Percentiles rank a stretch among this genome's conserved stretches.
Conservation (phyloP, 1,284 basidiomycete genomes). For the Ustanciosporium gigantosporum region DNA sequence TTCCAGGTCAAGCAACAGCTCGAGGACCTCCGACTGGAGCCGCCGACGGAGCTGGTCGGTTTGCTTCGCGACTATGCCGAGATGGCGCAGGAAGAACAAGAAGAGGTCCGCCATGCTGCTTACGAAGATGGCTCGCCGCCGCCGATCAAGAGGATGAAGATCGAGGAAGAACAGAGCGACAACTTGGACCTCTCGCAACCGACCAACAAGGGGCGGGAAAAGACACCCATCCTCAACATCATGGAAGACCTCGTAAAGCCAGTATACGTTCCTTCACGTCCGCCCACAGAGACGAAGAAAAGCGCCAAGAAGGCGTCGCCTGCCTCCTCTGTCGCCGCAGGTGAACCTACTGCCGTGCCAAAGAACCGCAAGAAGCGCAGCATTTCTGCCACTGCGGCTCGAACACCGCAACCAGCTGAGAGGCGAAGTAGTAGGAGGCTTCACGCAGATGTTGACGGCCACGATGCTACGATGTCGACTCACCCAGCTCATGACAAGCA, state of each 20-base stretch:
- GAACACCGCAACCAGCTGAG: constrained; percentile 6
- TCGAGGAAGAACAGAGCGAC: constrained; percentile 8
- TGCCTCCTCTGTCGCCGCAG: not conserved
- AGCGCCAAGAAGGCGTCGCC: not conserved
- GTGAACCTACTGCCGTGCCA: not conserved
- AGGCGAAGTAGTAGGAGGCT: constrained; percentile 23
- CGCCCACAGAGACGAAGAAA: not conserved
- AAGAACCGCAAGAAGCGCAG: constrained; percentile 22
- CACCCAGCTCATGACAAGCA: not conserved
- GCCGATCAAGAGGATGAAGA: constrained; percentile 12
- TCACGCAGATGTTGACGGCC: constrained; percentile 2
- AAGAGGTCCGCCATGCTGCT: constrained; percentile 19
- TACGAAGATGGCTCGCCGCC: constrained; percentile 16
- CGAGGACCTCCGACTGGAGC: constrained; percentile 34
- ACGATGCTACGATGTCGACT: not conserved
- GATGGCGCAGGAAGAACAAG: constrained; percentile 7
- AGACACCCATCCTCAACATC: constrained; percentile 18
- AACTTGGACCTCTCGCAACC: not conserved
- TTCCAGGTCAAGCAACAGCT: constrained; percentile 3
- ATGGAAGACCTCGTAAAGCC: constrained; percentile 43
- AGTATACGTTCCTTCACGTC: constrained; percentile 16
- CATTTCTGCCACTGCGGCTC: constrained; percentile 1
- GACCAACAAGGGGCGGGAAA: not conserved
- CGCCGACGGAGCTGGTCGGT: constrained; percentile 22
- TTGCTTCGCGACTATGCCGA: constrained; percentile 34